Base-by-base conservation (phyloP, 73 alveolate species). In the Uronychia setigera region DNA sequence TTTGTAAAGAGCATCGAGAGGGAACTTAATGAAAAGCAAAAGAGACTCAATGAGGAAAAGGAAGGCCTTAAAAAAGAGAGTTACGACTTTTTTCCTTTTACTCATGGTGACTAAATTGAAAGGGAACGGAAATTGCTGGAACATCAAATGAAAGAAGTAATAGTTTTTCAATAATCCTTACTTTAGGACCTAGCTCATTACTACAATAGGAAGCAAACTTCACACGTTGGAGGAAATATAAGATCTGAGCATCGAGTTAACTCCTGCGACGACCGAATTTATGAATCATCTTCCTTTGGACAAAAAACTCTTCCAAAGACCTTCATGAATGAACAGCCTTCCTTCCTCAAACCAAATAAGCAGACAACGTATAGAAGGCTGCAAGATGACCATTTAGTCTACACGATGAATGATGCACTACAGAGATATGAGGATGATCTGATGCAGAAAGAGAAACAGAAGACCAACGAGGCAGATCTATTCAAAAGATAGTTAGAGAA, bases 341-440 rank as follows among this genome's bases (percentile, higher is more conserved):
- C 83, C 25, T 87, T 87, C 81, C 35, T 87, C 29, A 87, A 80
- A 60, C 93, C 93, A 1, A 33, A 80, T 35, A 87, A 87, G 77
- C 88, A 74, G 58, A 75, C 77, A 67, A 86, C 93, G n/a, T 67
- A 87, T 33, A 29, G 93, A 28, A 80, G 93, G 80, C 31, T 85
- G 13, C 86, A 87, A 25, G 93, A 87, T 31, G n/a, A 57, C 34
- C 93, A 87, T 74, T 34, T 87, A 1, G 46, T 60, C 60, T 1
- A 29, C n/a, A 78, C 87, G 26, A 87, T 87, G 93, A 81, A 87
- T 30, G 89, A 79, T 19, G 93, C 93, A 1, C 60, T 87, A 26
- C 77, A 75, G 32, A 13, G 87, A 32, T 87, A 87, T 74, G 93
- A 87, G 35, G 74, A 80, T n/a, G 88, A 87, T 0, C 76, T 87